These are phyloP conservation scores for Castanea crenata DNA, from an alignment of 306 rosid genomes.

Conservation along the genomic window DNA sequence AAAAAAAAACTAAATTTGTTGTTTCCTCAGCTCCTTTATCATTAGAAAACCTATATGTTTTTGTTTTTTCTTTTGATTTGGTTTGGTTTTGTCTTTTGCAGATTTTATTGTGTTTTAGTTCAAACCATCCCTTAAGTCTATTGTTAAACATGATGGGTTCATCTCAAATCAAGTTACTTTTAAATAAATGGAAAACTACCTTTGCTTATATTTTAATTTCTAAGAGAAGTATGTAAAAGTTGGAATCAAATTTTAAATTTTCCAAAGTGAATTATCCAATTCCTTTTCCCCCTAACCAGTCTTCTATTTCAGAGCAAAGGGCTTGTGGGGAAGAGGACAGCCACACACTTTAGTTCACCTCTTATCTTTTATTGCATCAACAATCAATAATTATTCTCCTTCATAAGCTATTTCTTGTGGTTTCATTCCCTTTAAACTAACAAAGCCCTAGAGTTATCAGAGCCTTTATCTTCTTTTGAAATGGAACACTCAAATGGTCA, in stretches of 20 bases:
- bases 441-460: background rate
- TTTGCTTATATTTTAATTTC: background rate
- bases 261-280: background rate
- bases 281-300: too few relatives aligned
- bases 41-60: background rate
- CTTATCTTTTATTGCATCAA: background rate
- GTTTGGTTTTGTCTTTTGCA: background rate
- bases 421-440: background rate
- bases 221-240: background rate
- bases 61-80: too few relatives aligned
- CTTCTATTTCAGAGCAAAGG: background rate
- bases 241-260: background rate
- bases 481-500: background rate
- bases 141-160: background rate
- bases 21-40: background rate
- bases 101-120: background rate
- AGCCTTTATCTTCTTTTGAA: background rate
- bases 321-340: background rate
- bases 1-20: background rate
- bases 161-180: background rate
- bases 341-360: background rate
- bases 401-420: background rate
- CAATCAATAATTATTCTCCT: background rate
- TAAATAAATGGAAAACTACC: background rate
- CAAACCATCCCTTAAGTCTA: background rate